Conservation (phyloP, 2,329 filamentous ascomycete genomes). For the Lachnellula arida region DNA sequence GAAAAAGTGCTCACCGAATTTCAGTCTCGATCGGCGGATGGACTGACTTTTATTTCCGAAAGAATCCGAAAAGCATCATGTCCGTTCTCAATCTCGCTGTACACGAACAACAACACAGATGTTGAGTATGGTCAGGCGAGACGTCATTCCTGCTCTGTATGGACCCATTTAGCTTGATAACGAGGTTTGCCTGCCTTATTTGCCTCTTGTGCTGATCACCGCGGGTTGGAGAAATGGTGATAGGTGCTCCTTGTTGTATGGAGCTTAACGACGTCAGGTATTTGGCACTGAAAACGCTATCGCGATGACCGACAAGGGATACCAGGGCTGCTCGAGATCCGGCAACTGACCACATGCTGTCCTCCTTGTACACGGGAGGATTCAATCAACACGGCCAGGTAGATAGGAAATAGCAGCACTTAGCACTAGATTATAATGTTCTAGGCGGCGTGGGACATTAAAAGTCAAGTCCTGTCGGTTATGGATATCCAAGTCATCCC, state of each 20-base stretch:
- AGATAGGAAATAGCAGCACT: no score
- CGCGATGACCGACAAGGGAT: not conserved
- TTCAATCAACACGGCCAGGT: slow-evolving; percentile 5
- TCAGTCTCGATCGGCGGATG: no score
- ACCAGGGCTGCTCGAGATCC: not conserved
- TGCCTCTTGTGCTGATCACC: not conserved
- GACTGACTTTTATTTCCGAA: not conserved
- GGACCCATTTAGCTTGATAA: not conserved
- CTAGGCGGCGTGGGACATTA: no score
- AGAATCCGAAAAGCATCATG: not conserved
- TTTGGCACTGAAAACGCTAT: not conserved
- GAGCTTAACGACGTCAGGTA: not conserved
- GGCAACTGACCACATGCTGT: not conserved
- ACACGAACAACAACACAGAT: not conserved
- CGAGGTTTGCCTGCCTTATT: not conserved
- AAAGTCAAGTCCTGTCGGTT: not conserved
- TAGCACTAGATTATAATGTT: no score
- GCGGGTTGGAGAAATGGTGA: not conserved
- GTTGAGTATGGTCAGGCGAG: not conserved
- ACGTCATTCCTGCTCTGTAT: not conserved
- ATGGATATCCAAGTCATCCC: slow-evolving; percentile 4
- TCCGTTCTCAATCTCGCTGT: not conserved
- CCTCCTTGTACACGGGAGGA: not conserved
- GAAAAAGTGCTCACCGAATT: no score
- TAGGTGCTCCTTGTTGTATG: not conserved